Base-by-base conservation (phyloP, 2,329 filamentous ascomycete genomes). In the Paracoccidioides brasiliensis region DNA sequence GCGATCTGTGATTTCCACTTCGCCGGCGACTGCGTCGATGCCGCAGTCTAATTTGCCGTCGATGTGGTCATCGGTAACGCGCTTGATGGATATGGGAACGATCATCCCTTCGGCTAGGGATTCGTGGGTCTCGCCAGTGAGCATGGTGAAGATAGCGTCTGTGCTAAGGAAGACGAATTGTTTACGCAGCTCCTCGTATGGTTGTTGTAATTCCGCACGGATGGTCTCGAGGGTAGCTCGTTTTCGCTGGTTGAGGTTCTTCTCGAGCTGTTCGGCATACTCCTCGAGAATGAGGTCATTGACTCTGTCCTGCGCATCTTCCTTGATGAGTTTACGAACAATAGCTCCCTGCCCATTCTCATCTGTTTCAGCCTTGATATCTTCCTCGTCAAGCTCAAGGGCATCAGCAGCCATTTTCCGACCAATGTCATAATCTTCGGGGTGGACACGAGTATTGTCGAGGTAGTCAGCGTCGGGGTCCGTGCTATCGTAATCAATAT, bases 321-420 rank as follows among this genome's bases (percentile, higher is more conserved):
- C 90, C 66, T 89, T 88, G 69, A 98, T 88, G n/a, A 98, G 82
- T 70, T 91, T 94, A 59, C 90, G 85, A 55, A 98, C 88, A 62
- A 97, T 90, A 6, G 91, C 93, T 14, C 88, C 90, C 0, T 86
- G 79, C 0, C 93, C 93, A 60, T 90, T 88, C 66, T 96, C 89
- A 61, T 95, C 88, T 4, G 86, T 86, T 72, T 97, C 90, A 1
- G 87, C 89, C 71, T 95, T 94, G 67, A 98, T 89, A 65, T 98
- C 93, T 74, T 98, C 93, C 72, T 98, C 93, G 63, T 98, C 93
- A 62, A 98, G 79, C 68, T 96, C 91, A 50, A 98, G 77, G 14
- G 93, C 93, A 76, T 98, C 93, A 3, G 93, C 93, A 22, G 93
- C 93, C 85, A 98, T 97, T 74, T 98, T 98, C 63, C 91, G 88